Conservation (phyloP, 257 asterid species). For the Solanum appendiculatum region DNA sequence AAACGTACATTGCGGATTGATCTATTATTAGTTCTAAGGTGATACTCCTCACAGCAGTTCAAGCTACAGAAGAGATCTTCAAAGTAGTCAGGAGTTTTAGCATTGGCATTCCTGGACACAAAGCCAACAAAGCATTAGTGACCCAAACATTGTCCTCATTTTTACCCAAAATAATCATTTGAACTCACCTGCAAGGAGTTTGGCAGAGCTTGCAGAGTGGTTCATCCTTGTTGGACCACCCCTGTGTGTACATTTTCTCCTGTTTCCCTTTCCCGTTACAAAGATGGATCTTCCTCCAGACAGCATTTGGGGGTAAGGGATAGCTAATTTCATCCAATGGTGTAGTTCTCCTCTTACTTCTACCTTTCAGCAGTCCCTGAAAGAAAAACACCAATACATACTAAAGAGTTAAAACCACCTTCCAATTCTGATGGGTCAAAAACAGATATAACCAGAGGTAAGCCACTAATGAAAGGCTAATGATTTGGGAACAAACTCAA, state of each 20-base stretch:
- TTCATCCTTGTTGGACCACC: constrained; percentile 74
- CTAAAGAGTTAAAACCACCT: background rate
- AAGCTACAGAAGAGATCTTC: constrained; percentile 89
- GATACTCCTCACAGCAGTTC: constrained; percentile 78
- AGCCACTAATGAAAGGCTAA: background rate
- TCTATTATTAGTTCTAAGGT: constrained; percentile 59
- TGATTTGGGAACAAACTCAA: background rate
- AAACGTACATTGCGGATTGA: constrained; percentile 43
- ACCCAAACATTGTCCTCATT: background rate
- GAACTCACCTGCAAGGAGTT: constrained; percentile 73
- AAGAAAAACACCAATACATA: constrained; percentile 1
- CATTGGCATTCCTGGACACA: constrained; percentile 53
- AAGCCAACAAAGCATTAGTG: background rate
- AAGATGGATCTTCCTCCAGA: constrained; percentile 57
- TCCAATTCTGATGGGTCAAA: background rate
- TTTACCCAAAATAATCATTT: background rate
- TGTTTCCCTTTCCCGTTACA: constrained; percentile 35
- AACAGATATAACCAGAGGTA: background rate
- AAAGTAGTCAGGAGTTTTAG: constrained; percentile 66
- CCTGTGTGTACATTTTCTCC: constrained; percentile 64
- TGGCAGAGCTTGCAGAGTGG: constrained; percentile 98
- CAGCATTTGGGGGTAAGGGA: constrained; percentile 74
- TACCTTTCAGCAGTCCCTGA: constrained; percentile 77
- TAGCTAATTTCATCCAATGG: constrained; percentile 60
- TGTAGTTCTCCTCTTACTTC: constrained; percentile 78